Base-by-base conservation (phyloP, 2,329 filamentous ascomycete genomes). In the Coniochaeta pulveracea region DNA sequence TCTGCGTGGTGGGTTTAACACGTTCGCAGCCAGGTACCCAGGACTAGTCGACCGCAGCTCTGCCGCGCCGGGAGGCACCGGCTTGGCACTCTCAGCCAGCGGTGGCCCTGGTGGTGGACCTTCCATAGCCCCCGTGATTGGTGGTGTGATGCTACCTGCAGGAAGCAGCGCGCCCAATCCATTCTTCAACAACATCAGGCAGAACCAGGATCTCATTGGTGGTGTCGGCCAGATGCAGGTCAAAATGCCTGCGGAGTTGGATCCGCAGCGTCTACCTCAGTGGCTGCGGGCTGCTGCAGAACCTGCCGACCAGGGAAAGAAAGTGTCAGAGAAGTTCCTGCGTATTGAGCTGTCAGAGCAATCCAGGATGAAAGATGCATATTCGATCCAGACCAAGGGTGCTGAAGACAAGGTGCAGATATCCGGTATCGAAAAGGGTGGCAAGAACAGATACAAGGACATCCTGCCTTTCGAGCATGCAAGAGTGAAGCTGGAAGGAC, bases 391-490 rank as follows among this genome's bases (percentile, higher is more conserved):
- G 61, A 14, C 39, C 37, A 12, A 38, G 34, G 26, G 31, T 44
- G 7, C 44, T 8, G 43, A 38, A 22, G 40, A 37, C 1, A 43
- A 57, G 15, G 72, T 93, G 6, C 80, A 85, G 45, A 76, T 98
- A 33, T 91, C 84, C 0, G 91, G 91, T 6, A 82, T 98, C 19
- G 91, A 98, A 49, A 91, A 95, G 54, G 91, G 91, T 6, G 76
- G 69, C 12, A 96, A 96, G 63, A 98, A 98, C 47, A 75, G 91
- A 7, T 98, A 98, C 63, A 96, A 95, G 61, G 93, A 95, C 45
- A 95, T 96, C 36, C 79, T 93, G 58, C 91, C 91, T 0, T 98
- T 93, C 51, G 89, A 96, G 49, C 91, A 98, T 55, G 79, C 85
- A 3, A 69, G 91, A 38, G 91, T 98, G 34, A 85, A 75, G 43